Evolutionary conservation across 129 eudicot species (phyloP).

Genomic region (Helichrysum umbraculigerum): DNA sequence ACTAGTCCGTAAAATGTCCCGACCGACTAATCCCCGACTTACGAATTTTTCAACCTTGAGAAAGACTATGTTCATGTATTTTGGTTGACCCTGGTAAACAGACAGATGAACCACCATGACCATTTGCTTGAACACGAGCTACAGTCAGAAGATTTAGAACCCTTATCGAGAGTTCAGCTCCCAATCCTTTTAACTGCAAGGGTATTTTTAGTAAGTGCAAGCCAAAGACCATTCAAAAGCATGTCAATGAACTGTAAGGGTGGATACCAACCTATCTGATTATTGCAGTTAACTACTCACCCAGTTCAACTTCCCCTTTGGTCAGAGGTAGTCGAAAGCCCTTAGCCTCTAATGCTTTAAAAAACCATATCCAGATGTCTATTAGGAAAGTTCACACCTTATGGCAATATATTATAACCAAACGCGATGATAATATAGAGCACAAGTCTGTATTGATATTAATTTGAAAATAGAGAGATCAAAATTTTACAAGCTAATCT

Average conservation of each 20-base stretch:
- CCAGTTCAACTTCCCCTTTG: constrained; percentile 96
- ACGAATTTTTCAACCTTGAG: too few relatives aligned
- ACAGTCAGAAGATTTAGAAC: too few relatives aligned
- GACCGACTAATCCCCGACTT: too few relatives aligned
- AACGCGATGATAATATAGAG: constrained; percentile 7
- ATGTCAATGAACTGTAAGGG: not conserved
- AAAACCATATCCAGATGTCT: too few relatives aligned
- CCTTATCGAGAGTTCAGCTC: not conserved
- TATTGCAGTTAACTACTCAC: constrained; percentile 76
- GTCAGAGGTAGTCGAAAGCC: constrained; percentile 83
- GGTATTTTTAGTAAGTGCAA: constrained; percentile 24
- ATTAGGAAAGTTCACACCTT: not conserved
- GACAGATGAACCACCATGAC: too few relatives aligned
- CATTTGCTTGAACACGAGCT: too few relatives aligned
- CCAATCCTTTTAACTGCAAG: not conserved
- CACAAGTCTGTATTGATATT: not conserved
- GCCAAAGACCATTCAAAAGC: not conserved
- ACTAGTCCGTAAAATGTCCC: too few relatives aligned
- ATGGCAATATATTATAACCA: constrained; percentile 13
- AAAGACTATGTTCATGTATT: too few relatives aligned
- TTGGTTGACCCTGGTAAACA: too few relatives aligned
- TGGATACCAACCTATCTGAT: constrained; percentile 66
- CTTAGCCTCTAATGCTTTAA: constrained; percentile 81
- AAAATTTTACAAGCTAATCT: constrained; percentile 31
- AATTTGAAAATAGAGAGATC: constrained; percentile 23